Evolutionary conservation across 148 eudicot species (phyloP), one percentile per base, ranked within the genome.

Genomic region (Rhododendron molle): DNA sequence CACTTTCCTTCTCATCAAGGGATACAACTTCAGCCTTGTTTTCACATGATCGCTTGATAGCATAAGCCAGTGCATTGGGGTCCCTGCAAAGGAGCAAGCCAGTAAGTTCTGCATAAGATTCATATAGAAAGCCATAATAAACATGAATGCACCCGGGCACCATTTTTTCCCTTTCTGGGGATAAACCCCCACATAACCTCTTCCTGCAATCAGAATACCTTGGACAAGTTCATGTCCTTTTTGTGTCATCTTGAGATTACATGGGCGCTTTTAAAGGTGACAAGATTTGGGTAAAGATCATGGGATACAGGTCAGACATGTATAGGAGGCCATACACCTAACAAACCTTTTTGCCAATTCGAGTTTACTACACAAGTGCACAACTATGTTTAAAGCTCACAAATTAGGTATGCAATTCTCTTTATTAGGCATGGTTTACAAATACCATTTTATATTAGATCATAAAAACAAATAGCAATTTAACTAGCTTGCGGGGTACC

Each of bases 21-120:
- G 98, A 93, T 34, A 97, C 99, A 67, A 97, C 97, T 88, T 95
- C 96, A 60, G 99, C 99, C 89, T 97, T 95, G 86, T 97, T 97
- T 91, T 95, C 98, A 92, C 98, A 97, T 49, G 99, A 97, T 82
- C 94, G 99, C 90, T 95, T 93, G 83, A 97, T 97, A 49, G 99
- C 99, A 94, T 95, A 97, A 83, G 96, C 89, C 80, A 97, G 89
- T 73, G 96, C 96, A 91, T n/a, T 80, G 52, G 93, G 96, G 86
- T 97, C 98, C 95, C 99, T 97, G 93, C 86, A 88, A 89, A 74
- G 76, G 81, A 86, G 72, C 82, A 81, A 76, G 16, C 79, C 52
- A 36, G 32, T 76, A 50, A 76, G n/a, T 49, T 40, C 49, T 81
- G 60, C 62, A 52, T 83, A 43, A 86, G 46, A 83, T 82, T 34